Evolutionary conservation across 805 yeast genomes (phyloP).

Genomic region (Nakazawaea laoshanensis): DNA sequence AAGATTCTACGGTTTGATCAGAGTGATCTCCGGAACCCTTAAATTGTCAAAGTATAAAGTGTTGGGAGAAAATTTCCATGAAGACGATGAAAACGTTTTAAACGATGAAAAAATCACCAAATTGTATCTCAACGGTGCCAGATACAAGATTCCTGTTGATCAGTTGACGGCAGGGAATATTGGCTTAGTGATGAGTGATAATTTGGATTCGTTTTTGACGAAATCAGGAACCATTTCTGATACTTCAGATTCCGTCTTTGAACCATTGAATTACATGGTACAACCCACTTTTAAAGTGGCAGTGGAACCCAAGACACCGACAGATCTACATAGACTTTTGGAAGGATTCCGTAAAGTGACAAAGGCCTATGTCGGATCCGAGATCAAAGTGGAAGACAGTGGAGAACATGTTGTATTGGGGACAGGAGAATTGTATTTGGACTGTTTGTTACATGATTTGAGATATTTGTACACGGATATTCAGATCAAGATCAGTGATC

Average conservation of each 20-base stretch:
- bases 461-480: slow-evolving; percentile 54
- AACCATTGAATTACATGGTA: slow-evolving; percentile 33
- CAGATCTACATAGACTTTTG: slow-evolving; percentile 65
- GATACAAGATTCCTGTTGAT: slow-evolving; percentile 52
- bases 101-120: slow-evolving; percentile 30
- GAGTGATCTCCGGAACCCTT: slow-evolving; percentile 57
- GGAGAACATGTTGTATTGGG: slow-evolving; percentile 81
- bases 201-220: slow-evolving; percentile 40
- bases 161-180: slow-evolving; percentile 58
- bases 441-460: slow-evolving; percentile 73
- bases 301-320: slow-evolving; percentile 72
- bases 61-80: slow-evolving; percentile 43
- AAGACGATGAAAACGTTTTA: slow-evolving; percentile 45
- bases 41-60: slow-evolving; percentile 41
- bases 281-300: slow-evolving; percentile 72
- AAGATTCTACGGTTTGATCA: slow-evolving; percentile 46
- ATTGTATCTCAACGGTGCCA: slow-evolving; percentile 54
- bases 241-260: slow-evolving; percentile 20
- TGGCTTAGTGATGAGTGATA: slow-evolving; percentile 54
- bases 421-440: slow-evolving; percentile 83
- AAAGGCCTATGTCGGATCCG: slow-evolving; percentile 57
- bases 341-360: slow-evolving; percentile 60
- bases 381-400: slow-evolving; percentile 73
- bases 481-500: slow-evolving; percentile 77
- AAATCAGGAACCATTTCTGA: slow-evolving; percentile 50